Base-by-base conservation (phyloP, 1,139 yeast genomes). In the Hyphopichia khmerensis region DNA sequence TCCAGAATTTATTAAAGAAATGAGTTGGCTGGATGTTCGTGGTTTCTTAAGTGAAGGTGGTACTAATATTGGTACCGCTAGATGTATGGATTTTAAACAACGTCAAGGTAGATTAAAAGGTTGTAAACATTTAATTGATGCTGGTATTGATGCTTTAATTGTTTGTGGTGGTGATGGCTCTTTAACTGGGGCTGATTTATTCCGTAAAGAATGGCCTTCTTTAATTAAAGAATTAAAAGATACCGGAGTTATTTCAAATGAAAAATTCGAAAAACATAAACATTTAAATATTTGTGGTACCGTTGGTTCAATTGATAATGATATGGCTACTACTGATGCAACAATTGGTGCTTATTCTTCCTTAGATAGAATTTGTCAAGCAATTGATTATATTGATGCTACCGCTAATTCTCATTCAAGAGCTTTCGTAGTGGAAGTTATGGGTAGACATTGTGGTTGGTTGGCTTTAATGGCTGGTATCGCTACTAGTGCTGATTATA, bases 391-490 rank as follows among this genome's bases (percentile, higher is more conserved):
- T 59, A 86, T 86, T 47, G 93, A 85, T 60, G 93, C 91, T 36
- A 86, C 95, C 32, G 95, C 95, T 29, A 82, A 82, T 44, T 84
- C 91, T 1, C 95, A 86, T 62, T 84, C 89, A 24, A 71, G 95
- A 60, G 95, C 95, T 8, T 86, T 86, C 58, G 90, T 86, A 33
- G 82, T 86, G 36, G 95, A 86, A 64, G 95, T 86, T n/a, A 86
- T 86, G 95, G 95, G 95, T 47, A 77, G 95, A 64, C 93, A 86
- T 57, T 86, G 95, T 71, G 95, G 95, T 51, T 86, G 95, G 95
- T 74, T 86, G 50, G 93, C 88, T 1, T 67, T 86, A 50, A 85
- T 85, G 87, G 86, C 93, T 2, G 93, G 93, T 53, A 78, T 86
- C 45, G 83, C 91, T 19, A 84, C 93, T 14, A 82, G 87, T 58